phyloP scores from a whole-genome alignment of 2,329 filamentous ascomycete genomes.

The Lachnellula cervina region DNA sequence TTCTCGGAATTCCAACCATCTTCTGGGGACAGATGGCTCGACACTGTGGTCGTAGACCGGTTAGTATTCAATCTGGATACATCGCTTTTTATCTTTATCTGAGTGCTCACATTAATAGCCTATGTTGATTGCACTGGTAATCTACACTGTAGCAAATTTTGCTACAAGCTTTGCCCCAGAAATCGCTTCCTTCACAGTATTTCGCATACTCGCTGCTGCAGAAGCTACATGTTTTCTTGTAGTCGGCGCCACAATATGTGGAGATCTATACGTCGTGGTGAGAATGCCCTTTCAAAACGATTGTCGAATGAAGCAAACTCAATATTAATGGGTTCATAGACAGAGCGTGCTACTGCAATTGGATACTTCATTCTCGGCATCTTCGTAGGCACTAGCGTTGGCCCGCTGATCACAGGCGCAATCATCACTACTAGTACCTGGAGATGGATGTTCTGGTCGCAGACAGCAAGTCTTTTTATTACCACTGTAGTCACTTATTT shows the following conservation, averaged over 20 bases:
- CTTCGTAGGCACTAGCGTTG: conserved; percentile 37
- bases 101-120: background rate
- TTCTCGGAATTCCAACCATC: conserved; percentile 12
- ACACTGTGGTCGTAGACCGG: conserved; percentile 8
- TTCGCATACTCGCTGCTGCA: conserved; percentile 10
- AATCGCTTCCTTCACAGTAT: conserved; percentile 7
- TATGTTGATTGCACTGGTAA: background rate
- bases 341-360: conserved; percentile 36
- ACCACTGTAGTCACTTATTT: background rate
- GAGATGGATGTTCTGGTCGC: conserved; percentile 32
- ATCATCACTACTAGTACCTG: conserved; percentile 31
- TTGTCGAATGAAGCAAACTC: background rate
- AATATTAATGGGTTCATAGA: conserved; percentile 27
- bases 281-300: background rate
- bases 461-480: conserved; percentile 8
- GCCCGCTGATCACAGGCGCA: conserved; percentile 31
- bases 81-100: background rate
- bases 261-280: conserved; percentile 15
- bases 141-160: background rate
- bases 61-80: background rate
- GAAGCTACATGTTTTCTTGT: conserved; percentile 16
- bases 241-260: conserved; percentile 12
- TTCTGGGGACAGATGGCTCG: conserved; percentile 11
- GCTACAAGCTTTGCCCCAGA: background rate
- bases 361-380: conserved; percentile 41